phyloP scores from a whole-genome alignment of 179 eudicot genomes.

The Carnegiea gigantea region DNA sequence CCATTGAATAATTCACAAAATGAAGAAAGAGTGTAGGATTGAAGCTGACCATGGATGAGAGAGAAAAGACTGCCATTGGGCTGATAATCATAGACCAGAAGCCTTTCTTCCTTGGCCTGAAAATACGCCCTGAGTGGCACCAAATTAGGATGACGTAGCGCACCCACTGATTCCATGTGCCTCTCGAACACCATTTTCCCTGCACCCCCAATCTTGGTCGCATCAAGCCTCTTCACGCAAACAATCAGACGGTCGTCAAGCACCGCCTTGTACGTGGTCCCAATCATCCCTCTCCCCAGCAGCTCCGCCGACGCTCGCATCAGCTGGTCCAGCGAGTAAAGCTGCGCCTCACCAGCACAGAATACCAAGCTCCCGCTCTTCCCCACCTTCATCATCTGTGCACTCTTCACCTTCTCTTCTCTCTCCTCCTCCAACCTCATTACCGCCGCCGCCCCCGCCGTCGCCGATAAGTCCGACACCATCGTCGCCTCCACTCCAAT shows the following conservation, averaged over 20 bases:
- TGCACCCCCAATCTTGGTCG: constrained; percentile 27
- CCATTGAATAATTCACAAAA: not conserved
- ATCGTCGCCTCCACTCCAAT: not conserved
- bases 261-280: constrained; percentile 65
- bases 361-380: constrained; percentile 36
- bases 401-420: constrained; percentile 48
- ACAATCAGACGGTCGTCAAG: constrained; percentile 55
- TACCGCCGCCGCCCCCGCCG: constrained; percentile 32
- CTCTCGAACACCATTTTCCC: constrained; percentile 44
- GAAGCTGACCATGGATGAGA: constrained; percentile 54
- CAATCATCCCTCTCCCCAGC: constrained; percentile 60
- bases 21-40: not conserved
- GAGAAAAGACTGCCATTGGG: constrained; percentile 59
- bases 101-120: constrained; percentile 56
- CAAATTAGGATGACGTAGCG: constrained; percentile 52
- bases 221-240: constrained; percentile 54
- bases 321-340: constrained; percentile 53
- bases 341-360: constrained; percentile 42
- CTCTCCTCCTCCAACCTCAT: constrained; percentile 43
- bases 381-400: constrained; percentile 25
- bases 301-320: constrained; percentile 68
- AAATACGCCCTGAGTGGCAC: constrained; percentile 53
- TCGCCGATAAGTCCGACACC: constrained; percentile 22
- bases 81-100: constrained; percentile 62
- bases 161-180: constrained; percentile 54